phyloP scores from a whole-genome alignment of 1,284 basidiomycete species.

The Ustilago shanxiensis region DNA sequence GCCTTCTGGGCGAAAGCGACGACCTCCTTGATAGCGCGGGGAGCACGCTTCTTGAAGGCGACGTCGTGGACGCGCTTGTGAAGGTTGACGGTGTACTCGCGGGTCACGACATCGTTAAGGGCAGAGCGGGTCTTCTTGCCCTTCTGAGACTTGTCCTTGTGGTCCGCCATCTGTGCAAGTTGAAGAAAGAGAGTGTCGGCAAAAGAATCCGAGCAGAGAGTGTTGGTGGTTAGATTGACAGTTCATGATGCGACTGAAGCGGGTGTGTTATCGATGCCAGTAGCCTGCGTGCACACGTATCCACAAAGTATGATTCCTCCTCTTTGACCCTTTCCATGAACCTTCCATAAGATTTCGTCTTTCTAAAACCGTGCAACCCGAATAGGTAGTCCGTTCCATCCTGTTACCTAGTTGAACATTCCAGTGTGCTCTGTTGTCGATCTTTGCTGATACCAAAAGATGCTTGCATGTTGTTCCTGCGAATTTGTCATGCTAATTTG shows the following conservation, averaged over 20 bases:
- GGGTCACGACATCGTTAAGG: constrained; percentile 62
- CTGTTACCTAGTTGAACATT: too few species aligned
- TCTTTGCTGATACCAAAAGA: too few species aligned
- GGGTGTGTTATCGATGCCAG: background rate
- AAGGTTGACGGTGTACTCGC: constrained; percentile 70
- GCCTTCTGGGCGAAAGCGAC: constrained; percentile 68
- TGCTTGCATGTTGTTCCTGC: too few species aligned
- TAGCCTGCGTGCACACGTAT: background rate
- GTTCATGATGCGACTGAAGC: background rate
- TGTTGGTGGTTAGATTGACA: constrained; percentile 17
- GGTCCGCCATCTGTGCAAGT: constrained; percentile 60
- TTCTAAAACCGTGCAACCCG: too few species aligned
- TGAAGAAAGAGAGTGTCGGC: constrained; percentile 1
- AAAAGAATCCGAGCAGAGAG: background rate
- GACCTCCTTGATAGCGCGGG: constrained; percentile 69
- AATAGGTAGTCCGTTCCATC: too few species aligned
- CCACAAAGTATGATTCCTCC: too few species aligned
- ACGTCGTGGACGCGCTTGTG: constrained; percentile 68
- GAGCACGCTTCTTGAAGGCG: constrained; percentile 69
- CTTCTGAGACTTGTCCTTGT: constrained; percentile 66
- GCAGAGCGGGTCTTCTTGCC: constrained; percentile 70
- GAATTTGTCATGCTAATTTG: too few species aligned
- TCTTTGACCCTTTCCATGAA: too few species aligned
- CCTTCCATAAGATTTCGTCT: too few species aligned
- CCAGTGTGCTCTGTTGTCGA: too few species aligned